Base-by-base conservation (phyloP, 306 rosid genomes). In the Lablab purpureus region DNA sequence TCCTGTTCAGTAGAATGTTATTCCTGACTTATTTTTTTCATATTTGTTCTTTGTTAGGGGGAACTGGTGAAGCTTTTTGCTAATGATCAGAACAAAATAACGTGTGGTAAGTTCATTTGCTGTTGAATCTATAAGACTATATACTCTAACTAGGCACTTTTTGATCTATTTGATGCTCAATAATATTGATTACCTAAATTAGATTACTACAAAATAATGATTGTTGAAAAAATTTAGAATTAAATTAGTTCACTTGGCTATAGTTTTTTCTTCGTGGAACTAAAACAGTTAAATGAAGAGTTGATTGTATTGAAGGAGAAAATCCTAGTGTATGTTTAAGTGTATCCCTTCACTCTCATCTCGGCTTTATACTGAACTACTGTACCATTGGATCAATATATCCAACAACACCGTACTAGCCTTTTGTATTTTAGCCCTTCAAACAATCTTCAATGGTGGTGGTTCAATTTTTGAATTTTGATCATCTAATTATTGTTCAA, bases 61-160 rank as follows among this genome's bases (percentile, higher is more conserved):
- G 97, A 94, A 45, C 81, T 94, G 21, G 99, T 94, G 82, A 89
- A 82, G 87, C 97, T 69, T 75, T 94, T 92, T 41, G 99, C 99
- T 10, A 94, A 94, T 84, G 97, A 90, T 82, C 97, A 94, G 84
- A 82, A 82, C 89, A 94, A 94, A 91, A 94, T 94, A 85, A 91
- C 40, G 80, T 94, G 97, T 22, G 99, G 99, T 92, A 87, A 77
- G 97, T 80, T 79, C 45, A 71, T 64, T 49, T 66, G 37, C 71
- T 75, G 32, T 77, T 40, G 49, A 70, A 74, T 52, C 46, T 71
- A n/a, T 22, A 79, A 77, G 72, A 36, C 27, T 60, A 7, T 60
- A 7, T 3, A 50, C 22, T 68, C 55, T 80, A 32, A 28, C 71
- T n/a, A 3, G 25, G 51, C 45, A 62, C 11, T 63, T 75, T 43